phyloP scores from a whole-genome alignment of 2,329 filamentous ascomycete species.

The Exophiala sp. region DNA sequence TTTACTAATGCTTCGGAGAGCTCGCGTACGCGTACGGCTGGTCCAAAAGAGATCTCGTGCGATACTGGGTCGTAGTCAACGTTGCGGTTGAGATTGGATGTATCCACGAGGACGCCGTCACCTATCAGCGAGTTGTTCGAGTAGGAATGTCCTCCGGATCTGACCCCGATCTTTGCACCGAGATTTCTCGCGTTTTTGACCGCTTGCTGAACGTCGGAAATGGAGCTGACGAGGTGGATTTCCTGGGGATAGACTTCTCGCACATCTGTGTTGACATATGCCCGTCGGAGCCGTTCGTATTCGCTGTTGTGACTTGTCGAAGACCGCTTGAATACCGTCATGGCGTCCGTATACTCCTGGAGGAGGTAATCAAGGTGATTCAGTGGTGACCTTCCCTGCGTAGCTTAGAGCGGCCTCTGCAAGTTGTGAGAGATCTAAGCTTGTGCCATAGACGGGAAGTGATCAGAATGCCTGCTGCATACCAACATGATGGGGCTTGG shows the following conservation, averaged over 20 bases:
- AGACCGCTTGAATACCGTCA: too few relatives aligned
- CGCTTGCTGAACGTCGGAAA: neutral
- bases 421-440: too few relatives aligned
- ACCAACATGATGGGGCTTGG: too few relatives aligned
- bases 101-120: constrained; percentile 3
- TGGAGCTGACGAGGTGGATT: neutral
- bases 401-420: too few relatives aligned
- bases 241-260: neutral
- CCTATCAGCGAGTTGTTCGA: neutral
- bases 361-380: too few relatives aligned
- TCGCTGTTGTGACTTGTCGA: neutral
- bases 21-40: constrained; percentile 1
- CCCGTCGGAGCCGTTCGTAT: neutral
- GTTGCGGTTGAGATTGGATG: neutral
- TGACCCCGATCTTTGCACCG: neutral
- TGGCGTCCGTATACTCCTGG: too few relatives aligned
- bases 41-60: constrained; percentile 1
- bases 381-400: too few relatives aligned
- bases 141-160: constrained; percentile 3
- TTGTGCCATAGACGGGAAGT: too few relatives aligned
- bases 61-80: constrained; percentile 2
- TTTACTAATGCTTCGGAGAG: constrained; percentile 1
- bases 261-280: neutral
- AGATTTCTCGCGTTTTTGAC: neutral
- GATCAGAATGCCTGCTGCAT: too few relatives aligned